These are phyloP conservation scores for Nemania sp. DNA, from an alignment of 2,329 filamentous ascomycete genomes.

Conservation along the genomic window DNA sequence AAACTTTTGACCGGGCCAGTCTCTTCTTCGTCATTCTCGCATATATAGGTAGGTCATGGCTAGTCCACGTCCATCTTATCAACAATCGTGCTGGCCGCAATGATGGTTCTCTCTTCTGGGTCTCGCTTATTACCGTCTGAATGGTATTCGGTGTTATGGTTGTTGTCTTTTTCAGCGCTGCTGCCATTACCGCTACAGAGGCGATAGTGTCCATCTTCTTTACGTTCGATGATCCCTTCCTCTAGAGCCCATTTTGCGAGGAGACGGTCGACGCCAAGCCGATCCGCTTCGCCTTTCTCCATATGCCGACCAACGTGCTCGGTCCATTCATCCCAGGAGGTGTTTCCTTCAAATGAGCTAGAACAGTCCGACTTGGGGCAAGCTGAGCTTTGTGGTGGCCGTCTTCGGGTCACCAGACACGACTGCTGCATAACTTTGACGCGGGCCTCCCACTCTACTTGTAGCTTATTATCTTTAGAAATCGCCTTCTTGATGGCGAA, in stretches of 20 bases:
- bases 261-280: constrained; percentile 60
- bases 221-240: constrained; percentile 64
- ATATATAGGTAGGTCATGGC: constrained; percentile 25
- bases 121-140: constrained; percentile 39
- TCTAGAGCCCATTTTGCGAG: constrained; percentile 65
- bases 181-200: constrained; percentile 50
- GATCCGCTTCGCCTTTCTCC: constrained; percentile 68
- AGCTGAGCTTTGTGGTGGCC: constrained; percentile 70
- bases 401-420: constrained; percentile 71
- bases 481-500: constrained; percentile 63
- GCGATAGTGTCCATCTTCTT: constrained; percentile 59
- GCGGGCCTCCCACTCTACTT: constrained; percentile 65
- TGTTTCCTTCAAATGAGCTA: constrained; percentile 68
- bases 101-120: constrained; percentile 39
- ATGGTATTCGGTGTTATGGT: constrained; percentile 34
- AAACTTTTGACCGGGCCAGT: neutral
- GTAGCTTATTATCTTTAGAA: constrained; percentile 60
- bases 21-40: neutral
- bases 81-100: constrained; percentile 41
- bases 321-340: constrained; percentile 86
- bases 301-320: constrained; percentile 91
- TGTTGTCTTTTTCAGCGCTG: constrained; percentile 35
- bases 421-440: constrained; percentile 72
- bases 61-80: constrained; percentile 43
- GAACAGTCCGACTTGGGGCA: constrained; percentile 74